phyloP scores from a whole-genome alignment of 2,329 filamentous ascomycete species.

The Triangularia setosa region DNA sequence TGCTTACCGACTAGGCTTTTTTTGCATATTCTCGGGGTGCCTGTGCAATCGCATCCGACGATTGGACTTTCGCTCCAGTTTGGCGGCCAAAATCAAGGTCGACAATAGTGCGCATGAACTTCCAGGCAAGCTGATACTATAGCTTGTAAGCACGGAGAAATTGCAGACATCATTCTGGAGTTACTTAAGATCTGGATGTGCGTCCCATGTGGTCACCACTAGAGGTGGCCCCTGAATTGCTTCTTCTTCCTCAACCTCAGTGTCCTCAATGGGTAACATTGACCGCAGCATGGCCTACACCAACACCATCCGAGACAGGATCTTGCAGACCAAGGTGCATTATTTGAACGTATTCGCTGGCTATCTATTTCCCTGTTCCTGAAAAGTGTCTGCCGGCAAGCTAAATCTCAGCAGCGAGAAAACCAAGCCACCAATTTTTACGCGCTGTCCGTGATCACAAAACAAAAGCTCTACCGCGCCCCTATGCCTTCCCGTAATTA shows the following conservation, averaged over 20 bases:
- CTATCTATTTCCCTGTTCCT: neutral
- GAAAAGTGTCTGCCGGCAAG: neutral
- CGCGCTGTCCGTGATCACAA: neutral
- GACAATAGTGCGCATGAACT: neutral
- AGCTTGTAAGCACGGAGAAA: neutral
- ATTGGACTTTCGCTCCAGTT: neutral
- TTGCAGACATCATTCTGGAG: neutral
- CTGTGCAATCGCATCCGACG: neutral
- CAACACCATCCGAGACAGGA: neutral
- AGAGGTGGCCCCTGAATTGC: neutral
- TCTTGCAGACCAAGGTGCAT: neutral
- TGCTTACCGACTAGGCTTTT: neutral
- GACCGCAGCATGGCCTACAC: neutral
- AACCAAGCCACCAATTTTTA: too few relatives aligned
- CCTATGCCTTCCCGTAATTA: neutral
- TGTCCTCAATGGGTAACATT: neutral
- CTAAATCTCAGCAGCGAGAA: too few relatives aligned
- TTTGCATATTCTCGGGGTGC: neutral
- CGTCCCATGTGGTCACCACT: neutral
- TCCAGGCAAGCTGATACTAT: neutral
- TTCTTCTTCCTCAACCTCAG: neutral
- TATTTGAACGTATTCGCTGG: neutral
- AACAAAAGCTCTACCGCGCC: too few relatives aligned
- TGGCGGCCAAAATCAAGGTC: neutral
- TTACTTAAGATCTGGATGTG: neutral